Evolutionary conservation across 306 rosid species (phyloP).

Genomic region (Alnus glutinosa): DNA sequence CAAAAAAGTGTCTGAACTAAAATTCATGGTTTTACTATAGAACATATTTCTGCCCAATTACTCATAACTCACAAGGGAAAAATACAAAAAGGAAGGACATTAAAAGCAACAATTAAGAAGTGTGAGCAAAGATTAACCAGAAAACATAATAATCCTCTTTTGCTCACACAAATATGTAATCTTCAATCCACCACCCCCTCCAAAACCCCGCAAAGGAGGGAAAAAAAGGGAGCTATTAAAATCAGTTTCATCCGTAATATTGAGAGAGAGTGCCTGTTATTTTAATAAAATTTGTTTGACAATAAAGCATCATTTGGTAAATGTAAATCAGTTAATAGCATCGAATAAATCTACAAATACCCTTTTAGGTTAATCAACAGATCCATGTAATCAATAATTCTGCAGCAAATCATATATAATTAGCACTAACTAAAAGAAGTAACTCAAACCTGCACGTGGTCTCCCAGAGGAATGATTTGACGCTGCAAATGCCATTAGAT

Average conservation of each 20-base stretch:
- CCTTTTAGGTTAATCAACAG: background rate
- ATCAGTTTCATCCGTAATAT: background rate
- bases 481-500: slow-evolving; percentile 55
- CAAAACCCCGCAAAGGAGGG: no score
- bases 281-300: background rate
- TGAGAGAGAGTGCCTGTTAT: background rate
- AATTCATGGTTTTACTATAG: background rate
- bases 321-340: background rate
- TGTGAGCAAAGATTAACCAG: background rate
- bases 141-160: background rate
- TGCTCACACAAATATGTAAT: background rate
- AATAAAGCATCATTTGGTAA: background rate
- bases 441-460: slow-evolving; percentile 55
- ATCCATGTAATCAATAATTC: background rate
- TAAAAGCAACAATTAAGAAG: background rate
- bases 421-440: background rate
- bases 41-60: background rate
- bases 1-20: no score
- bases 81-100: background rate
- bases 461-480: slow-evolving; percentile 48
- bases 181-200: background rate
- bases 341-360: background rate
- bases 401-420: background rate
- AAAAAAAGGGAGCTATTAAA: background rate
- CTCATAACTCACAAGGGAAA: no score